Percentiles rank a stretch among this genome's conserved stretches.
phyloP scores from a whole-genome alignment of 352 stramenopile species.

The Pythium dissotocum region DNA sequence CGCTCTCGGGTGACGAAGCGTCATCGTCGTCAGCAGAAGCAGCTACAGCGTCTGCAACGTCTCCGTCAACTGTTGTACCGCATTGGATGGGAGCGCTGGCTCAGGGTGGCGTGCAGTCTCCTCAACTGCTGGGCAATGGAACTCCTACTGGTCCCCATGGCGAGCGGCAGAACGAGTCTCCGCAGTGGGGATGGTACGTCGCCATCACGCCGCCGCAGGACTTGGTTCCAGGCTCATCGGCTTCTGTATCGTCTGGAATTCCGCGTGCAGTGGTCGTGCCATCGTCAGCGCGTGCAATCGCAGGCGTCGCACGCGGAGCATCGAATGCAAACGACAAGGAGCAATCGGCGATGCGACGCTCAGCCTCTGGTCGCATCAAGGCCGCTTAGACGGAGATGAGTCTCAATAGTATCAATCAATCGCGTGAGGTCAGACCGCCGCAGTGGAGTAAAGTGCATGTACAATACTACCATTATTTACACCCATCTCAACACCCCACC shows the following conservation, averaged over 20 bases:
- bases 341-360: constrained; percentile 22
- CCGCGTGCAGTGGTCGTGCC: constrained; percentile 6
- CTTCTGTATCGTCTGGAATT: constrained; percentile 2
- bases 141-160: constrained; percentile 1
- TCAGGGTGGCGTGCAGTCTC: constrained; percentile 17
- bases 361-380: constrained; percentile 29
- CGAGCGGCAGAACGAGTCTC: constrained; percentile 59
- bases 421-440: background rate
- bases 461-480: constrained; percentile 9
- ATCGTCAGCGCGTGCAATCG: background rate
- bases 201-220: constrained; percentile 83
- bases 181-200: constrained; percentile 88
- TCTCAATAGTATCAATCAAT: background rate
- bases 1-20: background rate
- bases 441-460: constrained; percentile 4
- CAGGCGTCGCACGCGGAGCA: background rate
- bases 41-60: background rate
- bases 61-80: background rate
- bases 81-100: constrained; percentile 22
- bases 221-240: constrained; percentile 20
- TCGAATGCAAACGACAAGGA: background rate
- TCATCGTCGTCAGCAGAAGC: background rate
- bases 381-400: constrained; percentile 10
- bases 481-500: background rate
- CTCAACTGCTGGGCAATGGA: background rate